Conservation (phyloP, 306 rosid genomes). For the Herpetospermum pedunculosum region DNA sequence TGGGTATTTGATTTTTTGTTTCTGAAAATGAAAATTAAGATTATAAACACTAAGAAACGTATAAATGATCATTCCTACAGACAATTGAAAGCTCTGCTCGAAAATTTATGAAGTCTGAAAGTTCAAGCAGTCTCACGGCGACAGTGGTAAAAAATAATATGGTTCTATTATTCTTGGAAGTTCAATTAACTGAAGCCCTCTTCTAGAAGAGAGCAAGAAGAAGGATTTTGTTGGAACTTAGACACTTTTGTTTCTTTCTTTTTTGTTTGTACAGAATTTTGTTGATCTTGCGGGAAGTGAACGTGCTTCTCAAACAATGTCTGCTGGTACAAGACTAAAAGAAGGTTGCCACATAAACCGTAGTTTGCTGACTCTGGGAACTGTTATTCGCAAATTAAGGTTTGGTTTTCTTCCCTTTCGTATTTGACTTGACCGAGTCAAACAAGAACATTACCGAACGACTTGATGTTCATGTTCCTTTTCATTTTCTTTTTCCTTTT, state of each 20-base stretch:
- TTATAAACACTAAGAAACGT: neutral
- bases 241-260: too few species aligned
- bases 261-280: slow-evolving; percentile 48
- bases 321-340: slow-evolving; percentile 74
- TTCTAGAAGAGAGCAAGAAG: neutral
- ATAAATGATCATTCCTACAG: slow-evolving; percentile 32
- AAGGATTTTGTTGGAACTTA: too few species aligned
- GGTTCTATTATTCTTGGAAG: neutral
- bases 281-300: slow-evolving; percentile 86
- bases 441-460: too few species aligned
- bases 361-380: slow-evolving; percentile 81
- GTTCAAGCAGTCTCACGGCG: slow-evolving; percentile 48
- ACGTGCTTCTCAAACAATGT: slow-evolving; percentile 70
- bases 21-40: too few species aligned
- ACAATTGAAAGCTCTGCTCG: slow-evolving; percentile 67
- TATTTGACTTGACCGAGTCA: too few species aligned
- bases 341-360: slow-evolving; percentile 95
- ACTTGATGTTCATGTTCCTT: neutral
- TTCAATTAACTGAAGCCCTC: neutral
- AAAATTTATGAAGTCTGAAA: slow-evolving; percentile 21
- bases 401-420: slow-evolving; percentile 12
- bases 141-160: slow-evolving; percentile 42
- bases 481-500: too few species aligned
- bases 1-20: too few species aligned
- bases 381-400: slow-evolving; percentile 87